phyloP scores from a whole-genome alignment of 805 yeast genomes.

The Candida taoyuanica region DNA sequence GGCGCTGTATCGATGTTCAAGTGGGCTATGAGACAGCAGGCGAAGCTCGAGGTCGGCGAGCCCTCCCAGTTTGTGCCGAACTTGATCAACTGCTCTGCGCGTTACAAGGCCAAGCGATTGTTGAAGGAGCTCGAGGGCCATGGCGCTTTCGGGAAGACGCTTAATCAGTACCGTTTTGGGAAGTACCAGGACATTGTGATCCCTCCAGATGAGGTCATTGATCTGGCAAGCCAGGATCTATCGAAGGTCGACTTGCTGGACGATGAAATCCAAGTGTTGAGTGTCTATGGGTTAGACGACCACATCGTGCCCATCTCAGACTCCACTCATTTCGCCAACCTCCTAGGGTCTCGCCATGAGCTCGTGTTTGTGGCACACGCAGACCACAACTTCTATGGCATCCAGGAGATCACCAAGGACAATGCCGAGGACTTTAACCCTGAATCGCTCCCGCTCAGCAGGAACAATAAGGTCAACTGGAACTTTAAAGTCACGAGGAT shows the following conservation, averaged over 20 bases:
- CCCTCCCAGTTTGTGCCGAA: constrained; percentile 50
- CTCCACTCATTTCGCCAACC: constrained; percentile 51
- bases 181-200: constrained; percentile 37
- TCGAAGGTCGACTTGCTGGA: constrained; percentile 37
- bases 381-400: constrained; percentile 77
- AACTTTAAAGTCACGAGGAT: constrained; percentile 46
- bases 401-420: constrained; percentile 32
- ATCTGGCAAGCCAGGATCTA: constrained; percentile 47
- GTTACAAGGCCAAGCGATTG: constrained; percentile 41
- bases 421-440: constrained; percentile 32
- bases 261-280: constrained; percentile 47
- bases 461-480: constrained; percentile 51
- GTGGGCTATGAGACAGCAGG: constrained; percentile 54
- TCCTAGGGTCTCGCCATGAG: constrained; percentile 50
- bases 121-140: constrained; percentile 13
- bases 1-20: constrained; percentile 72
- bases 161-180: constrained; percentile 48
- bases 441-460: constrained; percentile 38
- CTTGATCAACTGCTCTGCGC: constrained; percentile 67
- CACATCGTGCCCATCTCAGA: constrained; percentile 61
- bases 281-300: constrained; percentile 71
- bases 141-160: constrained; percentile 27
- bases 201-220: constrained; percentile 45
- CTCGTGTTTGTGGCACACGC: constrained; percentile 60
- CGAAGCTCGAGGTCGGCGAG: constrained; percentile 29